These are phyloP conservation scores for Globisporangium radiosum DNA, from an alignment of 352 stramenopile genomes.

Conservation along the genomic window DNA sequence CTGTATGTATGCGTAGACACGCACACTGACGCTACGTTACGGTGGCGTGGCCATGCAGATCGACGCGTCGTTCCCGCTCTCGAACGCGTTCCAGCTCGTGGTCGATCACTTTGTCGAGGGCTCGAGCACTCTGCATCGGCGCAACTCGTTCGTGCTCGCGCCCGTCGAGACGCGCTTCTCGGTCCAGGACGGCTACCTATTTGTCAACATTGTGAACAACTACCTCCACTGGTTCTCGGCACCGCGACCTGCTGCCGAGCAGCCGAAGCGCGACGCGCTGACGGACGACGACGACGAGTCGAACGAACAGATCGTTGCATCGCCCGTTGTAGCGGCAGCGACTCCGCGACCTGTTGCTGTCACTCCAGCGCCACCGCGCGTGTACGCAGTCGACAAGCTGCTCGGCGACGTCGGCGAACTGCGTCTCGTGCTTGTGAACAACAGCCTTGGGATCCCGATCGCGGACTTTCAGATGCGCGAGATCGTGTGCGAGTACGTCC, in stretches of 20 bases:
- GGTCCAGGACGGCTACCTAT: slow-evolving; percentile 78
- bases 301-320: slow-evolving; percentile 1
- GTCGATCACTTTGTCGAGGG: slow-evolving; percentile 80
- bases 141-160: slow-evolving; percentile 76
- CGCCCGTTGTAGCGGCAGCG: not conserved
- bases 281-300: not conserved
- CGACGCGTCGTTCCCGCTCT: slow-evolving; percentile 76
- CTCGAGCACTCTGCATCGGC: slow-evolving; percentile 31
- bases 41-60: slow-evolving; percentile 30
- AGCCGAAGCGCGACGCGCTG: not conserved
- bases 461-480: slow-evolving; percentile 83
- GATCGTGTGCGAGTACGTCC: slow-evolving; percentile 85
- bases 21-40: not conserved
- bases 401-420: slow-evolving; percentile 80
- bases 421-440: slow-evolving; percentile 84
- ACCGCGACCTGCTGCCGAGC: not conserved
- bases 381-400: slow-evolving; percentile 71
- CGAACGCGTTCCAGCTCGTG: slow-evolving; percentile 77
- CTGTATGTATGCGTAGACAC: not conserved
- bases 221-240: slow-evolving; percentile 58
- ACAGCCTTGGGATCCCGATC: slow-evolving; percentile 82
- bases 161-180: slow-evolving; percentile 83
- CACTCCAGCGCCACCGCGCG: not conserved
- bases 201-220: slow-evolving; percentile 82
- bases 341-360: not conserved